phyloP scores from a whole-genome alignment of 1,139 yeast species.

The Geotrichum phurueaensis region DNA sequence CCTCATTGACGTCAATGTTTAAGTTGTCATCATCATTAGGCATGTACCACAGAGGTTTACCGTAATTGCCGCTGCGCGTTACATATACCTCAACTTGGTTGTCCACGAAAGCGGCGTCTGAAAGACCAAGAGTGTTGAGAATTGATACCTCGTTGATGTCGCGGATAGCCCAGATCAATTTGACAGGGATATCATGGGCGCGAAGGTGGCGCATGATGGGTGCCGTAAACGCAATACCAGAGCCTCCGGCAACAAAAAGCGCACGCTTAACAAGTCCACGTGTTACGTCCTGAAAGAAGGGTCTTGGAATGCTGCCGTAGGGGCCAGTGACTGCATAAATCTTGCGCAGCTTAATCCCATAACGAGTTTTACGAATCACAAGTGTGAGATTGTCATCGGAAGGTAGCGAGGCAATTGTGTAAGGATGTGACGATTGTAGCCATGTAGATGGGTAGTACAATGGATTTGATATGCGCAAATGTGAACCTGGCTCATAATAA shows the following conservation, averaged over 20 bases:
- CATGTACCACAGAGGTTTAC: constrained; percentile 3
- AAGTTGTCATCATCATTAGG: constrained; percentile 13
- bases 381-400: constrained; percentile 43
- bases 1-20: constrained; percentile 10
- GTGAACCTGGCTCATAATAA: constrained; percentile 46
- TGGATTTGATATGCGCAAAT: constrained; percentile 43
- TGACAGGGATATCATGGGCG: constrained; percentile 69
- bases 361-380: constrained; percentile 61
- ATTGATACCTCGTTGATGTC: constrained; percentile 71
- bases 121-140: constrained; percentile 39
- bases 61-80: constrained; percentile 22
- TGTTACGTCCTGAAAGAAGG: constrained; percentile 30
- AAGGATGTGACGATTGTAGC: constrained; percentile 65
- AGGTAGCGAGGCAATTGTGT: constrained; percentile 71
- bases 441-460: constrained; percentile 38
- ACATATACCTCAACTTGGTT: constrained; percentile 33
- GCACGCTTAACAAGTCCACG: constrained; percentile 43
- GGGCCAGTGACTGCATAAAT: constrained; percentile 69
- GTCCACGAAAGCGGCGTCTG: constrained; percentile 28
- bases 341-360: constrained; percentile 46
- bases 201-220: constrained; percentile 73
- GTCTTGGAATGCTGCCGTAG: constrained; percentile 42
- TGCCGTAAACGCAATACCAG: constrained; percentile 72
- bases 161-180: constrained; percentile 81
- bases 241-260: constrained; percentile 67